Evolutionary conservation across 306 rosid species (phyloP).

Genomic region (Quercus gilva): DNA sequence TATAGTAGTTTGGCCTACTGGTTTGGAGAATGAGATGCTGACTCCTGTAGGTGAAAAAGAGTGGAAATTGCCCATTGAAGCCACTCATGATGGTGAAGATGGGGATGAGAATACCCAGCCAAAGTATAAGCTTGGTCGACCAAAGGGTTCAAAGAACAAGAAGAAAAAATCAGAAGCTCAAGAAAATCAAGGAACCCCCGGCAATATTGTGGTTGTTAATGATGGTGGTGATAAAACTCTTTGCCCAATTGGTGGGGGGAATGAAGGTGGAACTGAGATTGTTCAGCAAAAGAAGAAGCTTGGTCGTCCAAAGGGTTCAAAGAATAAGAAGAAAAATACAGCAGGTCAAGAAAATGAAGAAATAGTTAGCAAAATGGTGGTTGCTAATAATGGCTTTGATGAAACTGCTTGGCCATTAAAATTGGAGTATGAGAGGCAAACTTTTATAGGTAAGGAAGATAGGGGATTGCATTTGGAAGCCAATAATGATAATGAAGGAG

Average conservation of each 20-base stretch:
- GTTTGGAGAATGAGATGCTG: slow-evolving; percentile 20
- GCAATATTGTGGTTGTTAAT: no score
- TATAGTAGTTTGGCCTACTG: neutral
- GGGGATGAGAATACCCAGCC: slow-evolving; percentile 17
- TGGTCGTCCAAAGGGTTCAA: slow-evolving; percentile 43
- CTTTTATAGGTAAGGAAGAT: slow-evolving; percentile 16
- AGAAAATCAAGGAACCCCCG: slow-evolving; percentile 7
- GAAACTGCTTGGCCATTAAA: neutral
- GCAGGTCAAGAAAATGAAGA: slow-evolving; percentile 3
- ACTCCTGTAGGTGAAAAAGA: neutral
- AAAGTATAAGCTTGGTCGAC: slow-evolving; percentile 10
- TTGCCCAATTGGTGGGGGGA: no score
- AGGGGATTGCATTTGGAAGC: slow-evolving; percentile 8
- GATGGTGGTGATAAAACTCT: no score
- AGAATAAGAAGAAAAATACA: slow-evolving; percentile 23
- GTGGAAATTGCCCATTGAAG: neutral
- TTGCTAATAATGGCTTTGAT: neutral
- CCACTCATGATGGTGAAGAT: slow-evolving; percentile 19
- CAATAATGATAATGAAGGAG: slow-evolving; percentile 4
- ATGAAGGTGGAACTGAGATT: neutral
- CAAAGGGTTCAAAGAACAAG: slow-evolving; percentile 9
- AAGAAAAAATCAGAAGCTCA: slow-evolving; percentile 3
- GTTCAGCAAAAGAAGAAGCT: slow-evolving; percentile 18
- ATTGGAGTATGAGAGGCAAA: slow-evolving; percentile 1
- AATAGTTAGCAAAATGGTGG: neutral